Conservation (phyloP, 2,329 filamentous ascomycete genomes). For the Trichophyton mentagrophytes region DNA sequence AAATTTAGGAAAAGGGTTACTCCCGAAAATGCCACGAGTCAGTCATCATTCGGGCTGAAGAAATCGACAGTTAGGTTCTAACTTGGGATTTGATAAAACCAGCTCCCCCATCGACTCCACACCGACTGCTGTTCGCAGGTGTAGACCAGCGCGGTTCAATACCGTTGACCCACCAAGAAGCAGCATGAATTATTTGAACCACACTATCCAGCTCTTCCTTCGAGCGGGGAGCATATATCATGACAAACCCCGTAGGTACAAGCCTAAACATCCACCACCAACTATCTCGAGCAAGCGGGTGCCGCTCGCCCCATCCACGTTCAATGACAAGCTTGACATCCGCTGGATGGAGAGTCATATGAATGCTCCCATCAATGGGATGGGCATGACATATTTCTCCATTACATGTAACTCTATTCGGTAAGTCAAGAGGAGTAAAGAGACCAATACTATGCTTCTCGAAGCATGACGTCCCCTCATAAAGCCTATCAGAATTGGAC, state of each 20-base stretch:
- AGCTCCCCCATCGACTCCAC: background rate
- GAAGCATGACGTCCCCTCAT: conserved; percentile 58
- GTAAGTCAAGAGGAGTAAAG: conserved; percentile 42
- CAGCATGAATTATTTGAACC: conserved; percentile 58
- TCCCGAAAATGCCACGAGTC: background rate
- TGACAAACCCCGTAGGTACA: conserved; percentile 61
- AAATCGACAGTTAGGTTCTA: too few species aligned
- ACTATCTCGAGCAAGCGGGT: conserved; percentile 42
- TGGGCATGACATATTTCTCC: conserved; percentile 79
- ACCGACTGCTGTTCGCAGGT: background rate
- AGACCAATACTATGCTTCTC: conserved; percentile 72
- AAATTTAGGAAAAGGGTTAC: background rate
- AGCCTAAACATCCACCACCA: conserved; percentile 54
- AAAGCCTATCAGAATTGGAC: conserved; percentile 38
- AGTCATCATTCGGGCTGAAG: too few species aligned
- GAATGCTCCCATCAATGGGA: conserved; percentile 61
- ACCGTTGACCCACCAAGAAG: conserved; percentile 47
- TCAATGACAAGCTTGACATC: conserved; percentile 61
- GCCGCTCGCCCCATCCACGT: conserved; percentile 64
- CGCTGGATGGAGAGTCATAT: conserved; percentile 66
- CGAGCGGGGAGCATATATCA: conserved; percentile 68
- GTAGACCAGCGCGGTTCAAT: conserved; percentile 10
- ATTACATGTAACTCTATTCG: conserved; percentile 28
- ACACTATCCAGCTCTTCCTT: conserved; percentile 55
- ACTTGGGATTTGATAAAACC: background rate